phyloP scores from a whole-genome alignment of 768 basidiomycete genomes.

The Termitomyces sp. region DNA sequence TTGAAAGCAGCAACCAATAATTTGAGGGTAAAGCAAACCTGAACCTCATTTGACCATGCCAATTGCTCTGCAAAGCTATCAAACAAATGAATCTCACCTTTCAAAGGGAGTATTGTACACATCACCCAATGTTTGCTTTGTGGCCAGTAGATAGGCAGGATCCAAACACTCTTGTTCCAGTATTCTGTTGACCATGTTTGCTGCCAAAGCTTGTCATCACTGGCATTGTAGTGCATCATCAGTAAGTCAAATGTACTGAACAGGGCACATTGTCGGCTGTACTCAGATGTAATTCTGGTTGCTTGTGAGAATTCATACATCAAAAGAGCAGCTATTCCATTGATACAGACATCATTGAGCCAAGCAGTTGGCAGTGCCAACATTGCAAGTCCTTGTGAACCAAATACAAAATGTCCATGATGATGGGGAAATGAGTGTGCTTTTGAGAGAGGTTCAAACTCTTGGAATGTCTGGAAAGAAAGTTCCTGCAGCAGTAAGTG shows the following conservation, averaged over 20 bases:
- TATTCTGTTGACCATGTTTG: constrained; percentile 15
- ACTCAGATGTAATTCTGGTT: not conserved
- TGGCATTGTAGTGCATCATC: no score
- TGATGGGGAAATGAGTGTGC: not conserved
- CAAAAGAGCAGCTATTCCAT: not conserved
- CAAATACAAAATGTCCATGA: not conserved
- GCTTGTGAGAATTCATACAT: not conserved
- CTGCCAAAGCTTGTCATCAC: constrained; percentile 28
- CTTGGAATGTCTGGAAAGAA: not conserved
- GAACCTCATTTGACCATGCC: constrained; percentile 12
- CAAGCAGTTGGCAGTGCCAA: not conserved
- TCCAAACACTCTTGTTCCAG: constrained; percentile 31
- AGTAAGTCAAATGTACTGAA: not conserved
- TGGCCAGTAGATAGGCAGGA: constrained; percentile 28
- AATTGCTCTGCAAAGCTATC: constrained; percentile 24
- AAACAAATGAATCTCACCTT: constrained; percentile 23
- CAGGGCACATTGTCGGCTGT: not conserved
- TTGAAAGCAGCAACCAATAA: no score
- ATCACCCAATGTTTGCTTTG: constrained; percentile 30
- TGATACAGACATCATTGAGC: not conserved
- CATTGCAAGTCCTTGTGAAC: not conserved
- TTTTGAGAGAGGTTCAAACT: not conserved
- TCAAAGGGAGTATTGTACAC: constrained; percentile 17
- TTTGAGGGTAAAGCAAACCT: no score
- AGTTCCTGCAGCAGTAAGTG: not conserved